phyloP scores from a whole-genome alignment of 352 stramenopile species.

The Pythium brachiatum region DNA sequence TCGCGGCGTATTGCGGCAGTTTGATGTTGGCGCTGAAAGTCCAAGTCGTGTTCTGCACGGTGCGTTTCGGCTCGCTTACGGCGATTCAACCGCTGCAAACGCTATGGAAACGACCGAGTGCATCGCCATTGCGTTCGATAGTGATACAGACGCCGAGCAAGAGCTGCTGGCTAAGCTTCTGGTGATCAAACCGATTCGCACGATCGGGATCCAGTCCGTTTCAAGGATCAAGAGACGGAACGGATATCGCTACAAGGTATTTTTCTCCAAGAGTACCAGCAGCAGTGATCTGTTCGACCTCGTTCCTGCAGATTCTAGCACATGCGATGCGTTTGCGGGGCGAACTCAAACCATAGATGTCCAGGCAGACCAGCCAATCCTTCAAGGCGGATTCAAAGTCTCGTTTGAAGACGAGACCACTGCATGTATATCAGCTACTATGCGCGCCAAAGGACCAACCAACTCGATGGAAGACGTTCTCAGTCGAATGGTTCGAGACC shows the following conservation, averaged over 20 bases:
- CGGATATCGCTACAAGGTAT: slow-evolving; percentile 52
- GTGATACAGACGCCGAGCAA: slow-evolving; percentile 41
- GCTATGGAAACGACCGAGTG: slow-evolving; percentile 45
- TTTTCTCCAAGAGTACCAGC: slow-evolving; percentile 38
- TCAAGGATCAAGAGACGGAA: slow-evolving; percentile 26
- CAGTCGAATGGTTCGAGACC: slow-evolving; percentile 33
- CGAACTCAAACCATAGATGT: slow-evolving; percentile 71
- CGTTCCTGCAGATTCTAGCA: slow-evolving; percentile 32
- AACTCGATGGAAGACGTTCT: slow-evolving; percentile 41
- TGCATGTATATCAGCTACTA: slow-evolving; percentile 44
- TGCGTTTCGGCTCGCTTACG: slow-evolving; percentile 56
- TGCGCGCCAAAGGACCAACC: slow-evolving; percentile 31
- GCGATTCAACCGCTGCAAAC: slow-evolving; percentile 35
- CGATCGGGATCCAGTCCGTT: slow-evolving; percentile 48
- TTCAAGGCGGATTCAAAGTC: slow-evolving; percentile 44
- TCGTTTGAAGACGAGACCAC: slow-evolving; percentile 34
- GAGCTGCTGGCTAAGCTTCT: slow-evolving; percentile 40
- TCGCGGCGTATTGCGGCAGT: slow-evolving; percentile 44
- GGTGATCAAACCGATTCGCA: slow-evolving; percentile 43
- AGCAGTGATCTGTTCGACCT: slow-evolving; percentile 53
- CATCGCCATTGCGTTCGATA: slow-evolving; percentile 40
- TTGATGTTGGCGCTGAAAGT: slow-evolving; percentile 56
- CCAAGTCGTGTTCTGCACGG: slow-evolving; percentile 43
- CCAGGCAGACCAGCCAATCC: slow-evolving; percentile 33
- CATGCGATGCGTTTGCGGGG: slow-evolving; percentile 36